Evolutionary conservation across 2,329 filamentous ascomycete species (phyloP), one percentile per base, ranked within the genome.

Genomic region (Xylariaceae sp.): DNA sequence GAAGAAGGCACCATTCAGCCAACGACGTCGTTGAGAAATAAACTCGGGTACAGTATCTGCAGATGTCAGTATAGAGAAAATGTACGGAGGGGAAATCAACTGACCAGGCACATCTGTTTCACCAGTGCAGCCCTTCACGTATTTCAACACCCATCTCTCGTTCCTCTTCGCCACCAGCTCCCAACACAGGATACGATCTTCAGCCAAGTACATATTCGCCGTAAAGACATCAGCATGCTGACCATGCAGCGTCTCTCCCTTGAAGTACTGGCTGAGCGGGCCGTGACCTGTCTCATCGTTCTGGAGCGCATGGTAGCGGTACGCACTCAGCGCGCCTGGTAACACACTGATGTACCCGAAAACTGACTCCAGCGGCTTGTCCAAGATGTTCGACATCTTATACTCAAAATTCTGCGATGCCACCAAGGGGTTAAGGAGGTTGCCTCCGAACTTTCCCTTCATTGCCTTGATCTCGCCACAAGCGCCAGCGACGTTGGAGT

Each of bases 391-490:
- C 64, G 89, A 95, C 86, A 98, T 95, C 76, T 98, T 98, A 77
- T 98, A 98, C 71, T 98, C 93, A 56, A 98, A 98, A 61, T 98
- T 98, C 59, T 98, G 93, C 1, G 90, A 90, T 2, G 93, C 93
- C 17, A 98, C 87, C 4, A 98, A 77, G 0, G 93, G 93, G 59
- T 97, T 98, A 52, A 96, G 64, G 28, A 98, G 77, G 56, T 94
- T 89, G 65, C 87, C 91, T 50, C 91, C 90, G 43, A 78, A 81
- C 3, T 80, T 81, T 19, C 84, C 85, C 69, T 97, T 74, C 90
- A 97, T 96, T 51, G 91, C 91, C 67, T 98, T 97, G 73, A 98
- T 98, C 65, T 98, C 93, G 67, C 93, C 93, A 50, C 93, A 96
- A 19, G 93, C 93, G 37, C 93, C 94, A 0, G 91, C 93, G 19